phyloP scores from a whole-genome alignment of 2,329 filamentous ascomycete species.

The Piedraia hortae region DNA sequence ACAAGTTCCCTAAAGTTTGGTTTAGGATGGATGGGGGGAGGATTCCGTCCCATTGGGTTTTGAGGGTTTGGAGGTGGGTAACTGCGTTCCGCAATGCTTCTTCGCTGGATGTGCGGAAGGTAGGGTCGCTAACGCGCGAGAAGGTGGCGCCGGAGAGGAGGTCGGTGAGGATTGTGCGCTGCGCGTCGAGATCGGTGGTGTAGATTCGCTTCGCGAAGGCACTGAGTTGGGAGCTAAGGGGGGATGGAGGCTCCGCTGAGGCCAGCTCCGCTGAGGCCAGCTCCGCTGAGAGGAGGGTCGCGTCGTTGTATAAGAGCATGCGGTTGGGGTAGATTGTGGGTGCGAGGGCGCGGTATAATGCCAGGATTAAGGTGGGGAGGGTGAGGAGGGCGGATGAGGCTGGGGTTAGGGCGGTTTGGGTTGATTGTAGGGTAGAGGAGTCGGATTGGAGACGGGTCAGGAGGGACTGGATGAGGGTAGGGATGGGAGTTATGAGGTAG shows the following conservation, averaged over 20 bases:
- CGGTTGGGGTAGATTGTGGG: slow-evolving; percentile 44
- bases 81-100: too few relatives aligned
- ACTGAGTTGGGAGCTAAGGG: slow-evolving; percentile 30
- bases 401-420: slow-evolving; percentile 29
- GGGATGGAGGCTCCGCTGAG: slow-evolving; percentile 16
- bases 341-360: slow-evolving; percentile 55
- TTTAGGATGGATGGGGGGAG: slow-evolving; percentile 31
- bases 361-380: slow-evolving; percentile 42
- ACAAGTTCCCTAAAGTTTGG: slow-evolving; percentile 31
- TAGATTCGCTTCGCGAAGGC: slow-evolving; percentile 33
- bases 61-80: slow-evolving; percentile 28
- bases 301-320: slow-evolving; percentile 39
- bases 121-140: slow-evolving; percentile 27
- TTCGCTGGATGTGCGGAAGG: too few relatives aligned
- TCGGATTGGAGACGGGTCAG: slow-evolving; percentile 25
- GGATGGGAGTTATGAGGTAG: slow-evolving; percentile 72
- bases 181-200: slow-evolving; percentile 34
- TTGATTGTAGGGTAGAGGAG: slow-evolving; percentile 25
- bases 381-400: slow-evolving; percentile 43
- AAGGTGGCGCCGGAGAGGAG: slow-evolving; percentile 36
- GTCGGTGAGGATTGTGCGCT: slow-evolving; percentile 33
- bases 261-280: slow-evolving; percentile 20
- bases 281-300: slow-evolving; percentile 27
- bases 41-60: slow-evolving; percentile 28
- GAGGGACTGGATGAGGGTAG: slow-evolving; percentile 44